phyloP scores from a whole-genome alignment of 1,284 basidiomycete species.

The Ustilago bromivora region DNA sequence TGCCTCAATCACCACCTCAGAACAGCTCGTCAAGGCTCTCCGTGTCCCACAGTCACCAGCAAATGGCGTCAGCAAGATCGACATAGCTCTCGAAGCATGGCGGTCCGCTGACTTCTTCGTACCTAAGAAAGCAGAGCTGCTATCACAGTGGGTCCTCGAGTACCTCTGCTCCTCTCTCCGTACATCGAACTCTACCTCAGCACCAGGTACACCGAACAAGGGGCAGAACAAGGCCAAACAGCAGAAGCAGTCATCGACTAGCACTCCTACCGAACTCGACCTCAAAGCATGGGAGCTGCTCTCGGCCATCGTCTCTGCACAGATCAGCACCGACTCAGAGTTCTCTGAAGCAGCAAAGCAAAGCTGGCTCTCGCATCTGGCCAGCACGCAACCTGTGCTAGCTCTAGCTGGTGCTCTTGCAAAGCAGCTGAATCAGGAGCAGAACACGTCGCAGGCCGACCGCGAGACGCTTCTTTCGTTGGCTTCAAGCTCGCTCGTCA shows the following conservation, averaged over 20 bases:
- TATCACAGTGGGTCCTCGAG: conserved; percentile 54
- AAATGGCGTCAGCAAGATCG: conserved; percentile 32
- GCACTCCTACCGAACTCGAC: conserved; percentile 16
- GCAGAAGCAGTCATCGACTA: conserved; percentile 2
- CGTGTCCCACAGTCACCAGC: conserved; percentile 38
- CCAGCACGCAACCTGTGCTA: conserved; percentile 41
- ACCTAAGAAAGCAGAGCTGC: conserved; percentile 53
- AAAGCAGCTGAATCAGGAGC: conserved; percentile 12
- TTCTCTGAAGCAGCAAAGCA: conserved; percentile 39
- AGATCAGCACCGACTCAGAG: conserved; percentile 15
- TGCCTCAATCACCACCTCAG: conserved; percentile 57
- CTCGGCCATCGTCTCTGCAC: conserved; percentile 18
- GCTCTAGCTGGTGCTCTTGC: conserved; percentile 32
- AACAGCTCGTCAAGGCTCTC: conserved; percentile 59
- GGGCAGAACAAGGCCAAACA: conserved; percentile 40
- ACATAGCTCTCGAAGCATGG: conserved; percentile 47
- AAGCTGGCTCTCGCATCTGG: conserved; percentile 46
- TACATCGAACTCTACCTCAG: conserved; percentile 8
- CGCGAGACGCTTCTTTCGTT: conserved; percentile 8
- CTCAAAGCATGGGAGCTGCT: conserved; percentile 52
- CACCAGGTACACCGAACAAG: conserved; percentile 27
- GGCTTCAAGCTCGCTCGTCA: conserved; percentile 12
- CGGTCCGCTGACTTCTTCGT: conserved; percentile 36
- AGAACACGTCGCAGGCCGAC: not conserved
- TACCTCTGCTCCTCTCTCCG: conserved; percentile 34